Evolutionary conservation across 164 flowering plant species (phyloP).

Genomic region (Aristolochia californica): DNA sequence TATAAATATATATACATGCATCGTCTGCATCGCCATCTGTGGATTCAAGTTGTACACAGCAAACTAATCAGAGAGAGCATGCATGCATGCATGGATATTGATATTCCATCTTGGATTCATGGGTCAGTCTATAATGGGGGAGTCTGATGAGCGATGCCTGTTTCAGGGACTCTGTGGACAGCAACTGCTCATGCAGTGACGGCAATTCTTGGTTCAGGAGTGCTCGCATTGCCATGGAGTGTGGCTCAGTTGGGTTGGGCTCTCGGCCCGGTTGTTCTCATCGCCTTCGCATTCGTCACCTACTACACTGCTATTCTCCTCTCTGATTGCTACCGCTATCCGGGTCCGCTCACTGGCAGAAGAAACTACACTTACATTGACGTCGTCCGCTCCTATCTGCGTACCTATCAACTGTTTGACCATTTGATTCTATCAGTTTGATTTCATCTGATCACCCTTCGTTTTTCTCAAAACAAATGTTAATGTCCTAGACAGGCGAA

Average conservation of each 20-base stretch:
- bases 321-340: conserved; percentile 12
- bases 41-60: too few species aligned
- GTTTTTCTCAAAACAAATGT: background rate
- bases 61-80: too few species aligned
- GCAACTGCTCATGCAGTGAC: conserved; percentile 9
- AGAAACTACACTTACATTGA: conserved; percentile 9
- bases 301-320: conserved; percentile 10
- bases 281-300: conserved; percentile 7
- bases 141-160: too few species aligned
- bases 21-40: too few species aligned
- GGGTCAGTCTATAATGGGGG: too few species aligned
- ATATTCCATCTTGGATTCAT: too few species aligned
- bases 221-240: conserved; percentile 10
- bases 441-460: background rate
- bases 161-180: conserved; percentile 11
- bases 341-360: conserved; percentile 6
- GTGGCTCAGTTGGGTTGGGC: conserved; percentile 15
- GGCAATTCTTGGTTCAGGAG: conserved; percentile 11
- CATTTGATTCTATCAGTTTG: background rate
- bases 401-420: background rate
- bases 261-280: conserved; percentile 5
- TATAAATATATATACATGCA: too few species aligned
- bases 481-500: conserved; percentile 16
- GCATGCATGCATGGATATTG: too few species aligned
- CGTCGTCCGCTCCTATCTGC: conserved; percentile 6